Evolutionary conservation across 345 rosid species (phyloP).

Genomic region (Eucalyptus brandiana): DNA sequence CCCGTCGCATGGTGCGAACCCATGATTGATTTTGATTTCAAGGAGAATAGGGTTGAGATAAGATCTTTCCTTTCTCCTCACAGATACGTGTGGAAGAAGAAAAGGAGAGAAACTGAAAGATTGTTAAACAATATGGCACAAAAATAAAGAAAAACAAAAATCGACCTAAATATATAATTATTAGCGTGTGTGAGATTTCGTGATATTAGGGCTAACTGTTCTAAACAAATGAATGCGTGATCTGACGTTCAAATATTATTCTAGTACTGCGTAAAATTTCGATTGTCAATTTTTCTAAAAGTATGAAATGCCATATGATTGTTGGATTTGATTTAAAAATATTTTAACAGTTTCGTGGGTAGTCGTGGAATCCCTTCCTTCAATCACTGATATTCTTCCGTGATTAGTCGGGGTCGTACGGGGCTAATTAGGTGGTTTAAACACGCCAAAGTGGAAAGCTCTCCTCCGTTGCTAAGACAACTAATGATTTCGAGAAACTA

Average conservation of each 20-base stretch:
- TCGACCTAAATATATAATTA: not conserved
- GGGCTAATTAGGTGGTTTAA: not conserved
- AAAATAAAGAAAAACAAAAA: not conserved
- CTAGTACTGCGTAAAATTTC: not conserved
- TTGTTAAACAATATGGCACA: not conserved
- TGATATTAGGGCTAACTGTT: not conserved
- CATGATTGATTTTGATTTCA: not conserved
- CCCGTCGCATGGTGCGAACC: not conserved
- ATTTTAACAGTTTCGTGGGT: not conserved
- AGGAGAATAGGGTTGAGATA: not conserved
- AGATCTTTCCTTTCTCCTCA: not conserved
- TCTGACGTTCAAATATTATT: not conserved
- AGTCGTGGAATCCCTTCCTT: not conserved
- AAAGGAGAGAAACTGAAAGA: not conserved
- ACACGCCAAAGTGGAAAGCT: not conserved
- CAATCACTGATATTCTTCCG: not conserved
- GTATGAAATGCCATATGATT: rapidly evolving
- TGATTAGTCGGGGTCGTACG: not conserved
- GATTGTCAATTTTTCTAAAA: not conserved
- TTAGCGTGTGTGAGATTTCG: too few relatives aligned
- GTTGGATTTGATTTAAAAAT: not conserved
- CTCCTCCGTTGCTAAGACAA: not conserved
- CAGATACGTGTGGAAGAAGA: not conserved
- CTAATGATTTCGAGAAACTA: not conserved
- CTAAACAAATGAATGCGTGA: not conserved